A percentile compares a stretch with the other conserved stretches of the same genome.
Conservation (phyloP, 2,329 filamentous ascomycete species). For the Chrysosporium keratinophilum region DNA sequence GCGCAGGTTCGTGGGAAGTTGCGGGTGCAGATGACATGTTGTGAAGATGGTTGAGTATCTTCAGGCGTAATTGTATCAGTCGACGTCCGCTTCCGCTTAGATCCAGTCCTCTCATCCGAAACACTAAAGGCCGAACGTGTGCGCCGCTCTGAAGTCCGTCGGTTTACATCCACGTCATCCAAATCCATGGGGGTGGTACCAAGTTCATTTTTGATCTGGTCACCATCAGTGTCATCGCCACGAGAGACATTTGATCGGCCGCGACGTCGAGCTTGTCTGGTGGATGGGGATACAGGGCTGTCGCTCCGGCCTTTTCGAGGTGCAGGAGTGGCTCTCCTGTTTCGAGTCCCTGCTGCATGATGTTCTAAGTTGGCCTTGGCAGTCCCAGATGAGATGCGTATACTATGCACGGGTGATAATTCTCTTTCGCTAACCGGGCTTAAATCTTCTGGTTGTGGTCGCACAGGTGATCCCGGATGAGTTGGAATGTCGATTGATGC, state of each 20-base stretch:
- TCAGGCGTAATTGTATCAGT: constrained; percentile 23
- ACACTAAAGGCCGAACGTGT: neutral
- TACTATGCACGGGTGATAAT: constrained; percentile 24
- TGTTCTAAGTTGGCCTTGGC: neutral
- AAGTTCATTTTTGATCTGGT: constrained; percentile 26
- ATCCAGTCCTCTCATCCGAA: neutral
- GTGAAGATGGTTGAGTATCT: constrained; percentile 21
- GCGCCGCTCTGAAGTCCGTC: neutral
- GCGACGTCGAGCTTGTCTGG: constrained; percentile 31
- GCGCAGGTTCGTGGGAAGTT: constrained; percentile 56
- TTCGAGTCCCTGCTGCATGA: constrained; percentile 12
- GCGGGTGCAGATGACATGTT: constrained; percentile 35
- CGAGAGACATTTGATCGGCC: constrained; percentile 29
- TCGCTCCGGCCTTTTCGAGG: constrained; percentile 6
- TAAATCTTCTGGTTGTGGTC: constrained; percentile 35
- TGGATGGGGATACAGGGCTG: constrained; percentile 22
- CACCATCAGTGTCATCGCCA: constrained; percentile 23
- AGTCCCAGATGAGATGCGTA: neutral
- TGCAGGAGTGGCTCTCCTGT: constrained; percentile 15
- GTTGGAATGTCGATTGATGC: constrained; percentile 24
- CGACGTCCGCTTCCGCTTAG: constrained; percentile 34
- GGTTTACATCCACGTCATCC: constrained; percentile 24
- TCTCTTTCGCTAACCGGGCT: constrained; percentile 38
- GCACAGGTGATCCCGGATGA: constrained; percentile 32
- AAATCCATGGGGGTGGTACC: constrained; percentile 29